Base-by-base conservation (phyloP, 352 stramenopile genomes). In the Globisporangium irregulare region DNA sequence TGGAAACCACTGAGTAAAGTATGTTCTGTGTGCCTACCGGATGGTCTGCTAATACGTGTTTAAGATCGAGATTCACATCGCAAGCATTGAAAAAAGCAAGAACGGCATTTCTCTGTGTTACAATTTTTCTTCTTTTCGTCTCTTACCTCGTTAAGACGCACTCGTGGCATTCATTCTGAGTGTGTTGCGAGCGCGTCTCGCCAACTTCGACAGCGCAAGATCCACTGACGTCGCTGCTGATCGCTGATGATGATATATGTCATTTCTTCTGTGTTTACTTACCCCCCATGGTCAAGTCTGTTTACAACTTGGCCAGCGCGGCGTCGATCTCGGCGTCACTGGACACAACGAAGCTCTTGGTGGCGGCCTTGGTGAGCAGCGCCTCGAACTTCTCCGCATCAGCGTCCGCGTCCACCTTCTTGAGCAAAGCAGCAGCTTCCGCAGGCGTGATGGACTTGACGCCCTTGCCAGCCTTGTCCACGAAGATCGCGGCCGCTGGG, bases 361-460 rank as follows among this genome's bases (percentile, higher is more conserved):
- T 92, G 51, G 80, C 70, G 20, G 80, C 71, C 69, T 87, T 78
- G 64, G 81, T 84, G 2, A 93, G 79, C 4, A 90, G 67, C 27
- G 76, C 77, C 64, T 86, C 82, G 51, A 93, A 86, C 72, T 90
- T 90, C 62, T 87, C 82, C 14, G 67, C 71, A 34, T 92, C 78
- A 3, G 59, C 74, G 15, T 77, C 72, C 5, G 82, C 78, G 57
- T 90, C 76, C 46, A 80, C 64, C 66, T 82, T 76, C 66, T 84
- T 80, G 46, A 93, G 64, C 65, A 85, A 64, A 43, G 68, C 68
- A 14, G 69, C 74, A 4, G 81, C 80, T 65, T 93, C 80, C 48
- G 77, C 70, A 2, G 73, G 20, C 27, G 78, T 82, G 69, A 92
- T 89, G n/a, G 77, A 70, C 78, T 92, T 89, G 15, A 90, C 74